Percentiles rank a stretch among this genome's conserved stretches.
phyloP scores from a whole-genome alignment of 352 stramenopile genomes.

The Pythium phragmitis region DNA sequence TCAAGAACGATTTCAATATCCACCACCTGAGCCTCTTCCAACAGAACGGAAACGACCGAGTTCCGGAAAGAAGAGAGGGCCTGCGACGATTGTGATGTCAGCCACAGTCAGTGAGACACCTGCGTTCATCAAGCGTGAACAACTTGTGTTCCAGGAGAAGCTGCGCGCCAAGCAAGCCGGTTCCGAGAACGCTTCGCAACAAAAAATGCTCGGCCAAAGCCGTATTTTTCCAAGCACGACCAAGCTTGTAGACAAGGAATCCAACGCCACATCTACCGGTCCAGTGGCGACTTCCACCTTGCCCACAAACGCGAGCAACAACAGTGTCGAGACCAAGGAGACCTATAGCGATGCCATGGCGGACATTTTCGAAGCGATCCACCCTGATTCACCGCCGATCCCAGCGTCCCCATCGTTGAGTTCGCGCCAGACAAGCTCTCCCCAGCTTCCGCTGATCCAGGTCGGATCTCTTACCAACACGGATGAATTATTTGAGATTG shows the following conservation, averaged over 20 bases:
- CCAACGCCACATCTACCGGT: neutral
- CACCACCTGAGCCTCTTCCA: neutral
- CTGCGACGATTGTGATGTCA: slow-evolving; percentile 3
- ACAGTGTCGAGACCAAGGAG: slow-evolving; percentile 1
- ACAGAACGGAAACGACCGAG: slow-evolving; percentile 8
- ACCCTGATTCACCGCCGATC: slow-evolving; percentile 12
- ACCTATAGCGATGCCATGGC: slow-evolving; percentile 35
- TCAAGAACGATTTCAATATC: slow-evolving; percentile 36
- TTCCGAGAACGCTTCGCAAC: neutral
- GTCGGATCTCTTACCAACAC: slow-evolving; percentile 46
- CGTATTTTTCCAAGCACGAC: slow-evolving; percentile 26
- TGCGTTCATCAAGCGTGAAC: slow-evolving; percentile 40
- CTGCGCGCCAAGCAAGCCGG: slow-evolving; percentile 19
- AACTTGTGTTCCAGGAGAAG: slow-evolving; percentile 39
- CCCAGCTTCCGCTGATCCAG: slow-evolving; percentile 35
- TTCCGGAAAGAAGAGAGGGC: slow-evolving; percentile 14
- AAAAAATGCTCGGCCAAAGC: slow-evolving; percentile 23
- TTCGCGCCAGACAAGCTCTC: neutral
- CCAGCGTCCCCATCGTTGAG: neutral
- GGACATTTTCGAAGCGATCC: slow-evolving; percentile 28
- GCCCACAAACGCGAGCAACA: neutral
- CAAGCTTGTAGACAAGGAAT: slow-evolving; percentile 5
- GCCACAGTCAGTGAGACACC: slow-evolving; percentile 28
- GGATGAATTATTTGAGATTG: slow-evolving; percentile 50
- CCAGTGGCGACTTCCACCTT: neutral